Evolutionary conservation across 75 land plant genomes (phyloP).

Genomic region (Gnetum montanum): DNA sequence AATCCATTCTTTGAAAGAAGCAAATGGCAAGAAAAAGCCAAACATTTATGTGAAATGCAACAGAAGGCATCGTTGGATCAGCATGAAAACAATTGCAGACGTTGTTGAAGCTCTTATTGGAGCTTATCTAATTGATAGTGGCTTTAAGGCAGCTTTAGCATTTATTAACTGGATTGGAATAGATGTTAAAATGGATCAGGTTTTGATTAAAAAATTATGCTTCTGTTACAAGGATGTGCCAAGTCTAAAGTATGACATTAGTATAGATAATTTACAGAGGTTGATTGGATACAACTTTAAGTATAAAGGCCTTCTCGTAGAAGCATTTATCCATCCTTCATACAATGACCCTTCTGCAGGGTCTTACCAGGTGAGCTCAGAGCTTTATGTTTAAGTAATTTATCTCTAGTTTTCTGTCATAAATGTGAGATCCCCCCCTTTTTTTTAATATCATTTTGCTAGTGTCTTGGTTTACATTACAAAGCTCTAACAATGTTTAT

Average conservation of each 20-base stretch:
- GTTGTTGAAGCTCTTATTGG: slow-evolving; percentile 92
- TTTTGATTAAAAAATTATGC: slow-evolving; percentile 18
- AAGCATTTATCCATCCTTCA: slow-evolving; percentile 90
- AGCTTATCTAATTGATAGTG: slow-evolving; percentile 76
- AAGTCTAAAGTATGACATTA: slow-evolving; percentile 16
- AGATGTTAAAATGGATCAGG: slow-evolving; percentile 36
- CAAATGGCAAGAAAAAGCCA: background rate
- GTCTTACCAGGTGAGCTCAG: slow-evolving; percentile 83
- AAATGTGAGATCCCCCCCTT: too few relatives aligned
- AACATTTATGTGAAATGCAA: slow-evolving; percentile 32
- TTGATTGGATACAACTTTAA: slow-evolving; percentile 43
- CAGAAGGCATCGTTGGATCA: slow-evolving; percentile 60
- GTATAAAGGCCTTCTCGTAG: slow-evolving; percentile 68
- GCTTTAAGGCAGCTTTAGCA: slow-evolving; percentile 62
- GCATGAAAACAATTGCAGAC: slow-evolving; percentile 87
- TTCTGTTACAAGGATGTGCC: slow-evolving; percentile 21
- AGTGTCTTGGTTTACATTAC: too few relatives aligned
- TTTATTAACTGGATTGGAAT: slow-evolving; percentile 87
- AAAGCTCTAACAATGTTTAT: too few relatives aligned
- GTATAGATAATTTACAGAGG: slow-evolving; percentile 38
- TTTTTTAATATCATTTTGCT: too few relatives aligned
- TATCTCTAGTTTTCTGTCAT: too few relatives aligned
- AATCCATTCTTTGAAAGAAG: slow-evolving; percentile 15
- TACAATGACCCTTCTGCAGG: slow-evolving; percentile 45
- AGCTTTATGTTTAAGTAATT: background rate